These are phyloP conservation scores for Fragaria ananassa DNA, from an alignment of 306 rosid genomes.

Conservation along the genomic window DNA sequence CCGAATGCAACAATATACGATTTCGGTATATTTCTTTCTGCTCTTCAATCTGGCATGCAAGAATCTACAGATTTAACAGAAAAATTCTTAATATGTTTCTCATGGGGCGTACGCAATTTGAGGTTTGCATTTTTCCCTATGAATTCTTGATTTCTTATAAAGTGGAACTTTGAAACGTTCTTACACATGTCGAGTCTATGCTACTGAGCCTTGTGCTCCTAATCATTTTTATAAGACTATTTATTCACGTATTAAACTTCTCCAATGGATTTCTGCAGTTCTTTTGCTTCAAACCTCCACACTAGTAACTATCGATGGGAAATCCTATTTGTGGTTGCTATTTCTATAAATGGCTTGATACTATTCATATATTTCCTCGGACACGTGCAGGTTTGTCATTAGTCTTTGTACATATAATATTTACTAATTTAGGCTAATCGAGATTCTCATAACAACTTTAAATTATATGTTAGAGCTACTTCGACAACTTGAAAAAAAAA, in stretches of 20 bases:
- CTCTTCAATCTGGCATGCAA: not conserved
- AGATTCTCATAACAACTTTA: too few species aligned
- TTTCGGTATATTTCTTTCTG: not conserved
- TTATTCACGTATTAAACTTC: not conserved
- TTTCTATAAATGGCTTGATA: conserved; percentile 15
- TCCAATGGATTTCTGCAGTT: not conserved
- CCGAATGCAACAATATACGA: not conserved
- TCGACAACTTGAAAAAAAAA: too few species aligned
- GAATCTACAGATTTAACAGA: not conserved
- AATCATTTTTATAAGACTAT: not conserved
- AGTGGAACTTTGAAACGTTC: too few species aligned
- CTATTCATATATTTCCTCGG: conserved; percentile 20
- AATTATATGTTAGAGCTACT: too few species aligned
- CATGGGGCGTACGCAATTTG: not conserved
- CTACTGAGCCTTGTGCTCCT: too few species aligned
- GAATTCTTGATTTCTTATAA: too few species aligned
- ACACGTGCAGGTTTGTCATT: conserved; percentile 18
- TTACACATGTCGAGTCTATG: too few species aligned
- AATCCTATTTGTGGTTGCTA: not conserved
- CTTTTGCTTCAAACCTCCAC: conserved; percentile 9
- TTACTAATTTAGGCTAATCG: not conserved
- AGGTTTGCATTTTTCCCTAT: not conserved
- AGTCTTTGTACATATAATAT: not conserved
- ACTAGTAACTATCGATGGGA: conserved; percentile 5
- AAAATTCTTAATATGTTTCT: not conserved